Conservation (phyloP, 495 filamentous ascomycete genomes). For the Lophiotrema nucula region DNA sequence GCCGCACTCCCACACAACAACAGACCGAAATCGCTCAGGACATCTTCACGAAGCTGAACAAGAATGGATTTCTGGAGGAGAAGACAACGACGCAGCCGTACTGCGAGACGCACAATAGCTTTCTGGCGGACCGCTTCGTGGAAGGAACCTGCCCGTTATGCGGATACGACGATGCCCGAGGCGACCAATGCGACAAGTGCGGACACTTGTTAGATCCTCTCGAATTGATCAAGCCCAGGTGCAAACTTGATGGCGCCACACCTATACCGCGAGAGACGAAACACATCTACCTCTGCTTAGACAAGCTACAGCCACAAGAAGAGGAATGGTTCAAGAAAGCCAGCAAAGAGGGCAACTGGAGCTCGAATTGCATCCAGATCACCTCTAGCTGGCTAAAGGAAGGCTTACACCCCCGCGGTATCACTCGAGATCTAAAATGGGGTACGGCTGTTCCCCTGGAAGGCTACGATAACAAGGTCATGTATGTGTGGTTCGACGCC, state of each 20-base stretch:
- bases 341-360: conserved; percentile 66
- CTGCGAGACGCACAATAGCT: conserved; percentile 75
- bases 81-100: conserved; percentile 75
- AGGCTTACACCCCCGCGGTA: conserved; percentile 78
- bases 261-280: conserved; percentile 70
- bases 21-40: conserved; percentile 87
- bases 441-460: conserved; percentile 61
- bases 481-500: conserved; percentile 99
- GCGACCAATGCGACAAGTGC: conserved; percentile 84
- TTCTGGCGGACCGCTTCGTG: conserved; percentile 90
- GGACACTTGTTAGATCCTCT: conserved; percentile 77
- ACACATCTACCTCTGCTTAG: conserved; percentile 75
- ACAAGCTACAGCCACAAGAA: conserved; percentile 72
- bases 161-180: conserved; percentile 75
- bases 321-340: conserved; percentile 66
- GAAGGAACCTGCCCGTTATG: conserved; percentile 86
- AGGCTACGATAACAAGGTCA: conserved; percentile 75
- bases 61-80: conserved; percentile 82
- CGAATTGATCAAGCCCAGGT: conserved; percentile 56
- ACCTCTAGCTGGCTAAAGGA: conserved; percentile 72
- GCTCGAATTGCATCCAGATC: conserved; percentile 64
- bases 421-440: conserved; percentile 92
- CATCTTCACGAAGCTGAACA: conserved; percentile 74
- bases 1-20: conserved; percentile 73
- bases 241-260: conserved; percentile 80